Percentiles rank a stretch among this genome's conserved stretches.
These are phyloP conservation scores for Zasmidium angulare DNA, from an alignment of 2,329 filamentous ascomycete species.

Conservation along the genomic window DNA sequence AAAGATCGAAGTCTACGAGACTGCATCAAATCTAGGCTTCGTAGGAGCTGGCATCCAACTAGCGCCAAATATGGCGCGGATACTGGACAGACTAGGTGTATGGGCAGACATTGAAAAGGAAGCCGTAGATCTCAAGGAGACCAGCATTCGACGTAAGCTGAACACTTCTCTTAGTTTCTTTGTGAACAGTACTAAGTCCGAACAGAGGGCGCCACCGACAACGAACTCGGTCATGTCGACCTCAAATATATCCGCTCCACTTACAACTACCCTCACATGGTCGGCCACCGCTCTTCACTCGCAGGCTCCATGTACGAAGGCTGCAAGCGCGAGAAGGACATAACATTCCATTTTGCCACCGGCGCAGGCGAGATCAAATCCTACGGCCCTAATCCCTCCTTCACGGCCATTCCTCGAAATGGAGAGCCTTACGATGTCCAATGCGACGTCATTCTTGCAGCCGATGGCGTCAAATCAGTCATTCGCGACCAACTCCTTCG, in stretches of 20 bases:
- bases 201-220: slow-evolving; percentile 64
- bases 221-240: slow-evolving; percentile 69
- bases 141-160: slow-evolving; percentile 65
- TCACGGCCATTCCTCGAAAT: slow-evolving; percentile 60
- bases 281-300: slow-evolving; percentile 72
- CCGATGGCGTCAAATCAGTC: slow-evolving; percentile 51
- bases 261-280: slow-evolving; percentile 77
- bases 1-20: slow-evolving; percentile 72
- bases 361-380: slow-evolving; percentile 57
- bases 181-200: background rate
- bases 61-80: slow-evolving; percentile 77
- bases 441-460: slow-evolving; percentile 47
- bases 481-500: slow-evolving; percentile 55
- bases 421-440: slow-evolving; percentile 54
- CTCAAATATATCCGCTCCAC: slow-evolving; percentile 65
- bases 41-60: slow-evolving; percentile 84
- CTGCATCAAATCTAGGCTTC: slow-evolving; percentile 71
- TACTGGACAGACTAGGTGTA: slow-evolving; percentile 70
- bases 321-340: slow-evolving; percentile 62
- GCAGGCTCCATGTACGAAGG: slow-evolving; percentile 68
- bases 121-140: slow-evolving; percentile 68
- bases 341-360: slow-evolving; percentile 68
- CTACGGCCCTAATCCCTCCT: slow-evolving; percentile 59
- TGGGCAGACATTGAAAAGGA: slow-evolving; percentile 71
- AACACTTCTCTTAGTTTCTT: background rate